Base-by-base conservation (phyloP, 768 basidiomycete species). In the Chiua virens region DNA sequence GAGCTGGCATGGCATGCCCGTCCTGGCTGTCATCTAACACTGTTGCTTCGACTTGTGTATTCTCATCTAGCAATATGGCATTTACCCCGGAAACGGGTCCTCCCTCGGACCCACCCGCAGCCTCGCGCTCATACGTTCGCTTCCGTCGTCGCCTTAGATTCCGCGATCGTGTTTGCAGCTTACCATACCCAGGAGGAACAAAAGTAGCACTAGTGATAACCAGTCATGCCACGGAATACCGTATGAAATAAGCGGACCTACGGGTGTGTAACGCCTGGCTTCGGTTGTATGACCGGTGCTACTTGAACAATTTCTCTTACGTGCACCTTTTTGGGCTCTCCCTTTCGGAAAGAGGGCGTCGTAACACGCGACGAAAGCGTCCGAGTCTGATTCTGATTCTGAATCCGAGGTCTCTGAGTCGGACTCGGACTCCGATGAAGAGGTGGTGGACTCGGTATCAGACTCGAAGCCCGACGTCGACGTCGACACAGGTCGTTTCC, bases 181-280 rank as follows among this genome's bases (percentile, higher is more conserved):
- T 86, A 14, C 85, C 85, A 21, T 71, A 65, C 4, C 85, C 85
- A 0, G 85, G 85, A 2, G 85, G 82, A 9, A 85, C 75, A 10
- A 50, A 45, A 0, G 36, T 45, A 1, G 43, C 2, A 2, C 65
- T 69, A 44, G 30, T 45, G 25, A 58, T 30, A 27, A 0, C 14
- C 2, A 8, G 9, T 42, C 36, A 41, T 17, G 28, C 14, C 13
- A 18, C 34, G 6, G 22, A 22, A 23, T 20, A 2, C 1, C 9
- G 30, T 36, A 3, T 23, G n/a, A 42, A 13, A 1, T 15, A 2
- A 13, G 17, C 34, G 1, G 28, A 57, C 63, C 25, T 56, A 59
- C 54, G 34, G 27, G 2, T 18, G 37, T 18, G 20, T 46, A 17
- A 37, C 47, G 8, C n/a, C 20, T 30, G 28, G 32, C 28, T 49